These are phyloP conservation scores for Penicillium goetzii DNA, from an alignment of 495 filamentous ascomycete genomes.

Conservation along the genomic window DNA sequence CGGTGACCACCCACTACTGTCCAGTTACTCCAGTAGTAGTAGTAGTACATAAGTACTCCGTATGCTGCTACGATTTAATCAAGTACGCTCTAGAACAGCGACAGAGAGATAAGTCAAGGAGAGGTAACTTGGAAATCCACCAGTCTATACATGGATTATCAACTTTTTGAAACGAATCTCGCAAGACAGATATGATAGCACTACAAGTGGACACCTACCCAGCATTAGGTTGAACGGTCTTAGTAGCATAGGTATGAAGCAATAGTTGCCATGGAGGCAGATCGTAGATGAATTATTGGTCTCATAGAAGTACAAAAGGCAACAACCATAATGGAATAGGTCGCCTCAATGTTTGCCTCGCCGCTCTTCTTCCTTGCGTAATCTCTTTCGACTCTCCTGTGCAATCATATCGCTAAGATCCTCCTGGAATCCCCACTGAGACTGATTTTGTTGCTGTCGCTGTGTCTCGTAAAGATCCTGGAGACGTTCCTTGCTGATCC, in stretches of 20 bases:
- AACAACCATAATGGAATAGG: not conserved
- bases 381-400: slow-evolving; percentile 84
- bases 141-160: no score
- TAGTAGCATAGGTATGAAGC: not conserved
- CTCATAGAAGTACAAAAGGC: slow-evolving; percentile 13
- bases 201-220: no score
- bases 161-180: no score
- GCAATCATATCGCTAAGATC: slow-evolving; percentile 97
- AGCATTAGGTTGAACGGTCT: not conserved
- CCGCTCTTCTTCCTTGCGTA: slow-evolving; percentile 83
- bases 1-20: not conserved
- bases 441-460: slow-evolving; percentile 69
- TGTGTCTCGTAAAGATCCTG: slow-evolving; percentile 77
- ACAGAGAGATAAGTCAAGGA: no score
- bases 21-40: not conserved
- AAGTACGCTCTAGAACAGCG: no score
- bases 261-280: not conserved
- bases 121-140: no score
- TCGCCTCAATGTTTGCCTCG: slow-evolving; percentile 50
- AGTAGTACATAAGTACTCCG: no score
- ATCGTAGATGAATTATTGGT: not conserved
- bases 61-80: no score
- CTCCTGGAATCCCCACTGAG: slow-evolving; percentile 83
- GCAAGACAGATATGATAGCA: no score
- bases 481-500: slow-evolving; percentile 68